Evolutionary conservation across 345 rosid species (phyloP), one percentile per base, ranked within the genome.

Genomic region (Laguncularia racemosa): DNA sequence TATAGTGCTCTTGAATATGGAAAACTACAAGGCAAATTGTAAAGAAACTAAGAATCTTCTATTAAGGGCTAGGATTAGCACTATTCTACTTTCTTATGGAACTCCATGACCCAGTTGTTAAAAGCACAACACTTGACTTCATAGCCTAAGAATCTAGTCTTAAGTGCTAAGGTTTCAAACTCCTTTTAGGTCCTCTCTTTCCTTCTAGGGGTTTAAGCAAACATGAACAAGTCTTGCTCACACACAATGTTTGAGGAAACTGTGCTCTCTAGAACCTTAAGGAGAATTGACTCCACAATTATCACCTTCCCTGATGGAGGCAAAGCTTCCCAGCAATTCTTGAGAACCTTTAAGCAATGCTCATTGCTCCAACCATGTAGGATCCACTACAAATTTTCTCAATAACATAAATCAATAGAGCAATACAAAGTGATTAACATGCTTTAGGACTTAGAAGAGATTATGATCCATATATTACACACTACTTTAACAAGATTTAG

Each of bases 121-220:
- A 19, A 52, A 46, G 62, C 69, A 14, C 17, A 9, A 44, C 69
- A 55, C n/a, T 23, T 53, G 13, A 64, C 43, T 21, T 15, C 55
- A 44, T 55, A 55, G 18, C 64, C 51, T 14, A 51, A 44, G 67
- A 70, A 70, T 10, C 69, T 66, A 5, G 58, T 58, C 1, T 44
- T 64, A 49, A 59, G 56, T 28, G 62, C 57, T 38, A 70, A 43
- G 2, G 58, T 46, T 46, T 55, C 40, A 12, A 64, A 64, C 58
- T 70, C 69, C n/a, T 23, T 64, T 52, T 60, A 47, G 0, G 64
- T 58, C 50, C 67, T 58, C 56, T 62, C 59, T 48, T 62, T 57
- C 16, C 71, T 56, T 1, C 65, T 60, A 6, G 57, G 40, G 20
- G 20, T 50, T 26, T 49, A 12, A 16, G 44, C 47, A n/a, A 64